A percentile compares a stretch with the other conserved stretches of the same genome.
Evolutionary conservation across 2,329 filamentous ascomycete species (phyloP).

Genomic region (Sclerotiophoma versabilis): DNA sequence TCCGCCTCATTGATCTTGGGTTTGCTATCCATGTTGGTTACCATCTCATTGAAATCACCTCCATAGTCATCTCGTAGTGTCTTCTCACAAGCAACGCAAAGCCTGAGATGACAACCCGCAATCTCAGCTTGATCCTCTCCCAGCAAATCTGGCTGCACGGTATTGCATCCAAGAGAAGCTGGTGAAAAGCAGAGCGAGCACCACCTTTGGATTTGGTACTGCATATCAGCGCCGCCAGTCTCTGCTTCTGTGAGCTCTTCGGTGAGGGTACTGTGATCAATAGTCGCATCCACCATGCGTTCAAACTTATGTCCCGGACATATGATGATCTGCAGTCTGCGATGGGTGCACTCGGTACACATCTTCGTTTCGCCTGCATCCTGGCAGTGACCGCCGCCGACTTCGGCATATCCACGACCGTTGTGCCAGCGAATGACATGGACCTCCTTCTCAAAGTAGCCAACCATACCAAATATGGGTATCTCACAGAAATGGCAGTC

Average conservation of each 20-base stretch:
- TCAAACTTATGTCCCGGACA: constrained; percentile 31
- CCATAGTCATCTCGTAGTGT: constrained; percentile 14
- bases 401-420: constrained; percentile 49
- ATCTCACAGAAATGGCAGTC: constrained; percentile 54
- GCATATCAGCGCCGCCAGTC: constrained; percentile 10
- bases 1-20: constrained; percentile 27
- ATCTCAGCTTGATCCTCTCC: constrained; percentile 15
- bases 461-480: constrained; percentile 51
- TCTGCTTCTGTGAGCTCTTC: constrained; percentile 24
- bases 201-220: constrained; percentile 33
- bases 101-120: constrained; percentile 36
- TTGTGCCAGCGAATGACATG: constrained; percentile 46
- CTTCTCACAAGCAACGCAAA: constrained; percentile 32
- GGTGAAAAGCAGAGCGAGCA: constrained; percentile 42
- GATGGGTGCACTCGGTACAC: constrained; percentile 32
- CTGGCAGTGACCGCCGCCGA: constrained; percentile 48
- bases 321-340: constrained; percentile 30
- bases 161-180: constrained; percentile 28
- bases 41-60: constrained; percentile 21
- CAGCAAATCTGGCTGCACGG: constrained; percentile 10
- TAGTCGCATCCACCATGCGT: background rate
- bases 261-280: constrained; percentile 5
- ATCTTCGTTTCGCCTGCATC: constrained; percentile 32
- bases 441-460: constrained; percentile 45
- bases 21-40: constrained; percentile 19